These are phyloP conservation scores for Eucalyptus paniculata DNA, from an alignment of 345 rosid species.

Conservation along the genomic window DNA sequence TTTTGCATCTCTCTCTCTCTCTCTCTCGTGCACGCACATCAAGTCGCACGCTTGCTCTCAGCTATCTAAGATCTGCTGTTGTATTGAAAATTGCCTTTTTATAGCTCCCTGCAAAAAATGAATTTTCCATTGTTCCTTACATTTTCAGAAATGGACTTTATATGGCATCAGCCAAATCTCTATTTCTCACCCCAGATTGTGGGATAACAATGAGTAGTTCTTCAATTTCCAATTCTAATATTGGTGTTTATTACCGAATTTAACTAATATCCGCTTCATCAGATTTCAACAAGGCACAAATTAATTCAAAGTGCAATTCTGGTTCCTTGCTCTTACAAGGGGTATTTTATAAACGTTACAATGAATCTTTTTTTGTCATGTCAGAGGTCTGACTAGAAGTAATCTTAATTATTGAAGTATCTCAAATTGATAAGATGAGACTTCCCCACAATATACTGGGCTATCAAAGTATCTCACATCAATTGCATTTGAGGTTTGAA, in stretches of 20 bases:
- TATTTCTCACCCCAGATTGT: background rate
- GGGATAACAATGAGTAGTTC: background rate
- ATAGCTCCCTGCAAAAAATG: background rate
- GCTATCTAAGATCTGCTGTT: background rate
- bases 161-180: background rate
- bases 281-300: background rate
- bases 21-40: background rate
- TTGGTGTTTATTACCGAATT: background rate
- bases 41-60: background rate
- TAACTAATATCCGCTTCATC: background rate
- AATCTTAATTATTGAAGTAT: background rate
- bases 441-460: background rate
- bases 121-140: background rate
- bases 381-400: background rate
- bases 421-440: background rate
- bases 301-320: background rate
- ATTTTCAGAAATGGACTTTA: background rate
- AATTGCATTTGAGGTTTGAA: background rate
- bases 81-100: background rate
- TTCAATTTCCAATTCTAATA: background rate
- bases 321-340: background rate
- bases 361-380: background rate
- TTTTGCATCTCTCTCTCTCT: background rate
- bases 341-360: background rate
- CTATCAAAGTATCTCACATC: background rate